A percentile compares a stretch with the other conserved stretches of the same genome.
phyloP scores from a whole-genome alignment of 495 filamentous ascomycete species.

The Jackrogersella minutella region DNA sequence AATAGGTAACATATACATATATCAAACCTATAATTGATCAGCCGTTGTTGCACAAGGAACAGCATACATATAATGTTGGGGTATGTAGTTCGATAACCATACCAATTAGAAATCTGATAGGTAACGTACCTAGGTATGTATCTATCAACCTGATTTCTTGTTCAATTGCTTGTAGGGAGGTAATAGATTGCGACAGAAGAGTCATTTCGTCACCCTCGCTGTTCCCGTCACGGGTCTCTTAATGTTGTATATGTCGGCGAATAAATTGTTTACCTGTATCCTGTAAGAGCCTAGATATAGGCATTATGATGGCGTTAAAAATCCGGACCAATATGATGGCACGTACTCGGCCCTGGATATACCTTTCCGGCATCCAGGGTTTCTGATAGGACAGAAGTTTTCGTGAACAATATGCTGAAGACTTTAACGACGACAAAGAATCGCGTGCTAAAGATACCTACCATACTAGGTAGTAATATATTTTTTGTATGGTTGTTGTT shows the following conservation, averaged over 20 bases:
- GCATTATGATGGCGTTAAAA: constrained; percentile 22
- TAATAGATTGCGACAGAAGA: constrained; percentile 27
- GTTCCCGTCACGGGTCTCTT: neutral
- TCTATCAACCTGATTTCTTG: neutral
- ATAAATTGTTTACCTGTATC: neutral
- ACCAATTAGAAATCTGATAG: constrained; percentile 5
- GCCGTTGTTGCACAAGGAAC: constrained; percentile 22
- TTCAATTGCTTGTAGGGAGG: constrained; percentile 2
- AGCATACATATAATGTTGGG: constrained; percentile 7
- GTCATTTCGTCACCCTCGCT: neutral
- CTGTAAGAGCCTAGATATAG: constrained; percentile 17
- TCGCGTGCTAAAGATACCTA: constrained; percentile 20
- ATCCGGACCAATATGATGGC: constrained; percentile 32
- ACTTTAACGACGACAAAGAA: constrained; percentile 36
- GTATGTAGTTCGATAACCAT: neutral
- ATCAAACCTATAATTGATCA: constrained; percentile 19
- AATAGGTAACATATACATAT: constrained; percentile 14
- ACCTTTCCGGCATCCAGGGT: constrained; percentile 1
- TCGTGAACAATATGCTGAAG: constrained; percentile 30
- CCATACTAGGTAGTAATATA: constrained; percentile 14
- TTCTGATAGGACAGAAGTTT: constrained; percentile 33
- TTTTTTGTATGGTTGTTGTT: neutral
- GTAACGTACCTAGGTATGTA: neutral
- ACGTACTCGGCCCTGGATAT: constrained; percentile 15
- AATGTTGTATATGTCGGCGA: neutral